These are phyloP conservation scores for Bocquillonia castaneifolia DNA, from an alignment of 441 rosid genomes.

Conservation along the genomic window DNA sequence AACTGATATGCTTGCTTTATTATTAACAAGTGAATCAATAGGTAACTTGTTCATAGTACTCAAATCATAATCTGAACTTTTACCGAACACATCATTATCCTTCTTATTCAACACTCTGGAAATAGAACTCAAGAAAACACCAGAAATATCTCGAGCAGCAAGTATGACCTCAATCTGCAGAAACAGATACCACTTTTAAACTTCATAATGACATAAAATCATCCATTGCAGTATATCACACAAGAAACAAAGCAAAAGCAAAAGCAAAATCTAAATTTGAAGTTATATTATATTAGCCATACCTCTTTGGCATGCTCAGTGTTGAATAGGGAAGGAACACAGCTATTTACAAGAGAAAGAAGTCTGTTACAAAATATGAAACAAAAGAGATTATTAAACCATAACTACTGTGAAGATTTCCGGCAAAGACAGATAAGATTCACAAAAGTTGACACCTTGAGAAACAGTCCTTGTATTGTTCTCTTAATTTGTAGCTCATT, in stretches of 20 bases:
- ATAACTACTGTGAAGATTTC: conserved; percentile 6
- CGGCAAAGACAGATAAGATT: conserved; percentile 3
- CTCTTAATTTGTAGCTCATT: conserved; percentile 45
- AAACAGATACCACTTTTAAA: conserved; percentile 21
- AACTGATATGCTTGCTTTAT: conserved; percentile 27
- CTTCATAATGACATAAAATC: conserved; percentile 20
- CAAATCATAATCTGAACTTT: conserved; percentile 30
- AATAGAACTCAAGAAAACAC: conserved; percentile 24
- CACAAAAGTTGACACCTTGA: conserved; percentile 41
- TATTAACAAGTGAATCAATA: conserved; percentile 27
- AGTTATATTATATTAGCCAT: conserved; percentile 5
- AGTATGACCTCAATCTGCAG: conserved; percentile 57
- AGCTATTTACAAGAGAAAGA: conserved; percentile 46
- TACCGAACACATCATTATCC: conserved; percentile 26
- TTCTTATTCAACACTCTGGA: conserved; percentile 23
- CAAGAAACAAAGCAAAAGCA: conserved; percentile 14
- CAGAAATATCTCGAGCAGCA: conserved; percentile 30
- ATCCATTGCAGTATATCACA: not conserved
- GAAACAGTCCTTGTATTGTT: conserved; percentile 47
- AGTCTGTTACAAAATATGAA: conserved; percentile 44
- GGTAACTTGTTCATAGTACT: conserved; percentile 25
- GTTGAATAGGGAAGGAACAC: conserved; percentile 46
- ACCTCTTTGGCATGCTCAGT: conserved; percentile 68
- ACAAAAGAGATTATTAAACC: conserved; percentile 15
- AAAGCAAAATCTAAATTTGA: conserved; percentile 8